Percentiles rank a stretch among this genome's conserved stretches.
Evolutionary conservation across 352 stramenopile species (phyloP).

Genomic region (Globisporangium nunn): DNA sequence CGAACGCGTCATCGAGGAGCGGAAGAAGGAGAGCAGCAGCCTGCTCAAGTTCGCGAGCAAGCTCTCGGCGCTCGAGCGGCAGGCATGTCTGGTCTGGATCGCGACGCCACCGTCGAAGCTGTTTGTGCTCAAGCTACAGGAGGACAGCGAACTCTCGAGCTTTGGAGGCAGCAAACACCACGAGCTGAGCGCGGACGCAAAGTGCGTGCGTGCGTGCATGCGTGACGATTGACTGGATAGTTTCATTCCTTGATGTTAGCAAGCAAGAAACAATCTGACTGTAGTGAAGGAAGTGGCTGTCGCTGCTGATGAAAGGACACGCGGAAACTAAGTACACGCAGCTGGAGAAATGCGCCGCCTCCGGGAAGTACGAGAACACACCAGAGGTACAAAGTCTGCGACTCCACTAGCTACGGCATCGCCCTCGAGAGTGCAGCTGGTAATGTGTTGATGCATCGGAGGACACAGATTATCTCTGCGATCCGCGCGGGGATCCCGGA

Average conservation of each 20-base stretch:
- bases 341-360: conserved; percentile 66
- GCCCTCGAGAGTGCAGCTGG: too few relatives aligned
- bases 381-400: conserved; percentile 34
- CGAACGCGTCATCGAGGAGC: conserved; percentile 64
- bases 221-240: too few relatives aligned
- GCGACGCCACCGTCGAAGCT: conserved; percentile 78
- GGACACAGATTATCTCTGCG: conserved; percentile 55
- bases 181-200: conserved; percentile 59
- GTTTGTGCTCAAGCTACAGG: conserved; percentile 75
- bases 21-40: conserved; percentile 49
- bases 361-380: conserved; percentile 47
- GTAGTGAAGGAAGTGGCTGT: conserved; percentile 47
- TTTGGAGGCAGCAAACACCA: conserved; percentile 15
- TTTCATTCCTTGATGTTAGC: too few relatives aligned
- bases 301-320: conserved; percentile 62
- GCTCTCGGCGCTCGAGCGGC: conserved; percentile 40
- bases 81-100: conserved; percentile 76
- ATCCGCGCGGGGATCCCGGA: conserved; percentile 71
- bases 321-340: conserved; percentile 81
- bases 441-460: background rate
- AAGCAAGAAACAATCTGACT: background rate
- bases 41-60: conserved; percentile 69
- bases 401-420: background rate
- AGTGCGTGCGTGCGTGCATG: conserved; percentile 16
- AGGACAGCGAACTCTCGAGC: conserved; percentile 40